Base-by-base conservation (phyloP, 2,329 filamentous ascomycete species). In the Dichotomopilus funicola region DNA sequence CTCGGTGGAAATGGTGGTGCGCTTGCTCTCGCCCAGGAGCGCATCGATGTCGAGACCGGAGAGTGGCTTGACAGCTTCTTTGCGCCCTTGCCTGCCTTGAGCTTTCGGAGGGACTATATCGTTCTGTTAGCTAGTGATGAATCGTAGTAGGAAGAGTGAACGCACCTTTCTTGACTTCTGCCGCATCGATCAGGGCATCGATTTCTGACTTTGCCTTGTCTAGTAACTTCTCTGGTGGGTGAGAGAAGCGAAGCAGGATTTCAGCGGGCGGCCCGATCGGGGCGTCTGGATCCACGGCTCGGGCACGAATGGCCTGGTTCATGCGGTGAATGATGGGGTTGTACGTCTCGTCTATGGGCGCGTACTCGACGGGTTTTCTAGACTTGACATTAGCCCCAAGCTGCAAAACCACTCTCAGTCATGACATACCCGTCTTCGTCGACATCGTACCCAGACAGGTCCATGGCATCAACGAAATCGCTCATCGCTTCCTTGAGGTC, bases 391-490 rank as follows among this genome's bases (percentile, higher is more conserved):
- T 49, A 13, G 40, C 4, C 5, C 4, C 12, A 37, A 8, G 4
- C 11, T 42, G 11, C 31, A 27, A 10, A 1, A 11, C 4, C 8
- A 12, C n/a, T 27, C 19, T 13, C 4, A 10, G 27, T 7, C 42
- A 37, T 1, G 60, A 63, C 78, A 65, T 71, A 88, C 82, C 86
- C 89, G 44, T 91, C 81, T 46, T 94, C 88, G 64, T 95, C 87
- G 46, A 77, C 79, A 8, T 79, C 86, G 64, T 86, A 83, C 0
- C 70, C 77, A 1, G 86, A 87, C 2, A 99, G 75, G 65, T 96
- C 91, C 92, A 99, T 96, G 6, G 82, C 83, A 68, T 97, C 90
- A 6, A 99, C 90, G 63, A 92, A 97, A 60, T 89, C 83, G 68
- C 85, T 87, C 91, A 99, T 97, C 1, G 90, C 87, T 49, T 86